Base-by-base conservation (phyloP, 306 rosid genomes). In the Citrullus amarus region DNA sequence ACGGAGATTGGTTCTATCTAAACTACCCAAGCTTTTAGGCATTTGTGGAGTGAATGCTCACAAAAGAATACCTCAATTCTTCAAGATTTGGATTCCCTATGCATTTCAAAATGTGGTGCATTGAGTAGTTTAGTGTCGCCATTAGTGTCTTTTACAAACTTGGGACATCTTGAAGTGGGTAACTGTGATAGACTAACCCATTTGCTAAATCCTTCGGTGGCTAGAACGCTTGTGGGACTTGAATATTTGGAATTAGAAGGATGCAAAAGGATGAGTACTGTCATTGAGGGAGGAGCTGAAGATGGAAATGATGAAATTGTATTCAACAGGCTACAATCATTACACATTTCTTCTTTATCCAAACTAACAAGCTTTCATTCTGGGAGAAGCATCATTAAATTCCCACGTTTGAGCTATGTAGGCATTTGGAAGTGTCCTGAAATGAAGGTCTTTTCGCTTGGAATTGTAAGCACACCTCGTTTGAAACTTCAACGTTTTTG, bases 51-150 rank as follows among this genome's bases (percentile, higher is more conserved):
- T 18, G 44, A 36, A 41, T 9, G 8, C 53, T 69, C 75, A 30
- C 38, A 30, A 2, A 20, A 36, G 4, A 41, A 3, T 17, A 3
- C 0, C 1, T 11, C 54, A 69, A 0, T 4, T 4, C n/a, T 69
- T 2, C 18, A 1, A 22, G 0, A 43, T 9, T 20, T 69, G 55
- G 0, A 0, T 0, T 0, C 0, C 9, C 16, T 69, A 41, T 0
- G 0, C 7, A 39, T 69, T 41, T 14, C n/a, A 17, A 0, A 9
- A 41, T 69, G 75, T 41, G 32, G 75, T 0, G 0, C 0, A 43
- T 39, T 44, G 46, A 43, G 22, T 9, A 69, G 5, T n/a, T n/a
- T 44, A 44, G 9, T 44, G 22, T 16, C 76, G 4, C 9, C 18
- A 6, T 20, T n/a, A 1, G 12, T n/a, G 76, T 46, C 39, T 20